phyloP scores from a whole-genome alignment of 139 green algal species.

The Closterium sp. region DNA sequence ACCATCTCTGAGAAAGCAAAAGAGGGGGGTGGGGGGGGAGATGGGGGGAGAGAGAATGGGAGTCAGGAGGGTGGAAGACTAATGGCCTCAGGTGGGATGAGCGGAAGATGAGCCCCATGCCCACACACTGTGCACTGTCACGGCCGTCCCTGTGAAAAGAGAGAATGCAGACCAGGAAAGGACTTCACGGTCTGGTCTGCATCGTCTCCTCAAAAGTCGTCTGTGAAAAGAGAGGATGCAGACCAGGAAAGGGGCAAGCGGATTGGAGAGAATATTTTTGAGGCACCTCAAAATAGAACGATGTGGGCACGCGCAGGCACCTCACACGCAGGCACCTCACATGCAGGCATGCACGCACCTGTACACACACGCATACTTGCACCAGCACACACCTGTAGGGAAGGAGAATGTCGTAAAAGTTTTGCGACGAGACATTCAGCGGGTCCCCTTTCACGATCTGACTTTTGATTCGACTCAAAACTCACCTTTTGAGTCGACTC shows the following conservation, averaged over 20 bases:
- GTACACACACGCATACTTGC: no score
- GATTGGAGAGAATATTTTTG: not conserved
- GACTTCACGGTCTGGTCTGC: not conserved
- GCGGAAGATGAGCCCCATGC: conserved; percentile 35
- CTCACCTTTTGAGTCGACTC: no score
- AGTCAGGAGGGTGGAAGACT: not conserved
- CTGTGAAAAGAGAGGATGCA: not conserved
- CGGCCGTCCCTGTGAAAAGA: conserved; percentile 12
- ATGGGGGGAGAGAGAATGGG: not conserved
- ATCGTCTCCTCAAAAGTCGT: not conserved
- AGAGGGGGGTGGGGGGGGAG: no score
- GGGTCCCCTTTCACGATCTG: no score
- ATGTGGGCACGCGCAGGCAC: not conserved
- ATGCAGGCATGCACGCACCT: not conserved
- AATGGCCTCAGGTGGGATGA: not conserved
- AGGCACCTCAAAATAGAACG: not conserved
- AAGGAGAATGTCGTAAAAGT: not conserved
- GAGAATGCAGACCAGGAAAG: not conserved
- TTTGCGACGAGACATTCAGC: not conserved
- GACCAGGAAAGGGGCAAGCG: not conserved
- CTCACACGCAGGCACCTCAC: not conserved
- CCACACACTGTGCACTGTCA: conserved; percentile 37
- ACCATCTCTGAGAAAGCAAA: not conserved
- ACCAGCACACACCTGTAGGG: not conserved
- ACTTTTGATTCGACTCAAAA: no score